phyloP scores from a whole-genome alignment of 352 stramenopile species.

The Pythium phragmiticola region DNA sequence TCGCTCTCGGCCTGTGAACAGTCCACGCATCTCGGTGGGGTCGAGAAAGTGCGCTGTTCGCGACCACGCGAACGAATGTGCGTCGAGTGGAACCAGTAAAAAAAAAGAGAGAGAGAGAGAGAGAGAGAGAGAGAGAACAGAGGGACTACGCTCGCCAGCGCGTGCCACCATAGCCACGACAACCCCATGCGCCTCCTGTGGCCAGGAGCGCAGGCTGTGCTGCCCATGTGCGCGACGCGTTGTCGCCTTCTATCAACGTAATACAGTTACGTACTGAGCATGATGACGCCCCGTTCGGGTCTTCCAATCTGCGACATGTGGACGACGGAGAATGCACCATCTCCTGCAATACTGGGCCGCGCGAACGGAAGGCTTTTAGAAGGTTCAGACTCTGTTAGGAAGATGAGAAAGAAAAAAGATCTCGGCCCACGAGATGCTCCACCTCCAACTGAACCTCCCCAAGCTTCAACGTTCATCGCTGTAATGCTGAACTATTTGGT shows the following conservation, averaged over 20 bases:
- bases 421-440: too few species aligned
- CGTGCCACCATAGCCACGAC: slow-evolving; percentile 1
- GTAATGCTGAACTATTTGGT: background rate
- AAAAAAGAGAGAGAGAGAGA: background rate
- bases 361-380: too few species aligned
- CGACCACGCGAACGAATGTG: slow-evolving; percentile 24
- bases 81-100: slow-evolving; percentile 4
- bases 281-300: too few species aligned
- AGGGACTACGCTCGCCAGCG: background rate
- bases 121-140: background rate
- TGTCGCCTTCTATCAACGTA: background rate
- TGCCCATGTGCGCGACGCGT: background rate
- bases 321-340: too few species aligned
- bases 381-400: too few species aligned
- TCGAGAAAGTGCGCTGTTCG: slow-evolving; percentile 20
- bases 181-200: background rate
- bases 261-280: too few species aligned
- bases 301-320: too few species aligned
- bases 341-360: too few species aligned
- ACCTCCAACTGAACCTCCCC: background rate
- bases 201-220: background rate
- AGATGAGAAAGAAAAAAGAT: too few species aligned
- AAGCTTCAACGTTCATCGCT: background rate
- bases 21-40: slow-evolving; percentile 3
- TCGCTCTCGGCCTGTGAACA: background rate